Evolutionary conservation across 352 stramenopile genomes (phyloP), one percentile per base, ranked within the genome.

Genomic region (Pythium aquatile): DNA sequence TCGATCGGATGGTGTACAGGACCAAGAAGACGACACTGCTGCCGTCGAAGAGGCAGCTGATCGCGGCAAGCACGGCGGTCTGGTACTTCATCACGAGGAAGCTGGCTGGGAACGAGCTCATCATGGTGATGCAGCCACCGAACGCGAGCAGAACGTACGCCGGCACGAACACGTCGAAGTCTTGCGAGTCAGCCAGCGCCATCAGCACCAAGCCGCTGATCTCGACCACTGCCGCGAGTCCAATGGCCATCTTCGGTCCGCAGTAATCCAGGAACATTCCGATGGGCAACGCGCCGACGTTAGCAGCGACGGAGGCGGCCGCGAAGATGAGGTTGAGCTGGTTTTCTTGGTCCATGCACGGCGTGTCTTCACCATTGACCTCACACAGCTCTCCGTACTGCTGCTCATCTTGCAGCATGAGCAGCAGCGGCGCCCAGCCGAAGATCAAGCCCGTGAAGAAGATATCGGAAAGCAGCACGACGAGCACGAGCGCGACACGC

Each of bases 271-370:
- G 66, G 48, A 95, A 87, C 63, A 93, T 73, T 40, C 88, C 88
- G 13, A 94, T 81, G 20, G 87, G 87, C 60, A 96, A 63, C 26
- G 83, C 79, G 48, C 74, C 84, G 14, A 85, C 78, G 39, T 94
- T 95, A 61, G 90, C 80, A n/a, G 81, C 80, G 26, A 95, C 81
- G 4, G 83, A 87, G 17, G 85, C 88, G 16, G 93, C 75, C 4
- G 85, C 83, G 46, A 94, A 96, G 62, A 94, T 85, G 73, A 96
- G 81, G 65, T 94, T 93, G n/a, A 95, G 76, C n/a, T 73, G 70
- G 66, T 92, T 93, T 61, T 94, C 85, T 65, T 96, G 88, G 9
- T 65, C 81, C 29, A 82, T 69, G 55, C 87, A 96, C 29, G 73
- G 71, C 28, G 62, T 52, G n/a, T 53, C 48, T 52, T 63, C 60